A percentile compares a stretch with the other conserved stretches of the same genome.
Conservation (phyloP, 305 asterid genomes). For the Solanum hybrid region DNA sequence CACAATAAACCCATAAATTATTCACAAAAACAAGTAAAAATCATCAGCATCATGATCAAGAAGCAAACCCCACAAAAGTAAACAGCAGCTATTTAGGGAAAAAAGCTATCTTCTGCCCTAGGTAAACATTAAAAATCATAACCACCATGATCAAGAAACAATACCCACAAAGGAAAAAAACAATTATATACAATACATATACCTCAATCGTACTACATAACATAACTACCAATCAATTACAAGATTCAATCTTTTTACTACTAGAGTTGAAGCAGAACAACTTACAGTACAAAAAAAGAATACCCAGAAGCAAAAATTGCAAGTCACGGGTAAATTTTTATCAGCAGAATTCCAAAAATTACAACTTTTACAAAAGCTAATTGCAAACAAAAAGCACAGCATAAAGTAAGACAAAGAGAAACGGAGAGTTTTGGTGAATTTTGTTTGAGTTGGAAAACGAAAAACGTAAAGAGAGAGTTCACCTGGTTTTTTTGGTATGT, state of each 20-base stretch:
- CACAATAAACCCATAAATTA: neutral
- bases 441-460: slow-evolving; percentile 11
- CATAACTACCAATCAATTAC: neutral
- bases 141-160: neutral
- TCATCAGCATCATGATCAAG: neutral
- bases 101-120: neutral
- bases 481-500: slow-evolving; percentile 14
- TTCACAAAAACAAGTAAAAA: neutral
- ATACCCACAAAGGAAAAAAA: neutral
- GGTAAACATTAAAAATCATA: neutral
- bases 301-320: slow-evolving; percentile 8
- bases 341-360: neutral
- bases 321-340: neutral
- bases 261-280: slow-evolving; percentile 7
- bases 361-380: neutral
- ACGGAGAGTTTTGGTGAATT: slow-evolving; percentile 7
- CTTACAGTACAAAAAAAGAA: slow-evolving; percentile 21
- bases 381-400: neutral
- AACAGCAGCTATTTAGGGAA: neutral
- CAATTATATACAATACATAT: neutral
- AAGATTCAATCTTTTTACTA: neutral
- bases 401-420: slow-evolving; percentile 8
- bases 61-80: neutral
- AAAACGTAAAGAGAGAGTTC: slow-evolving; percentile 33
- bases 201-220: neutral